Percentiles rank a stretch among this genome's conserved stretches.
Evolutionary conservation across 441 rosid species (phyloP).

Genomic region (Syzygium malaccense): DNA sequence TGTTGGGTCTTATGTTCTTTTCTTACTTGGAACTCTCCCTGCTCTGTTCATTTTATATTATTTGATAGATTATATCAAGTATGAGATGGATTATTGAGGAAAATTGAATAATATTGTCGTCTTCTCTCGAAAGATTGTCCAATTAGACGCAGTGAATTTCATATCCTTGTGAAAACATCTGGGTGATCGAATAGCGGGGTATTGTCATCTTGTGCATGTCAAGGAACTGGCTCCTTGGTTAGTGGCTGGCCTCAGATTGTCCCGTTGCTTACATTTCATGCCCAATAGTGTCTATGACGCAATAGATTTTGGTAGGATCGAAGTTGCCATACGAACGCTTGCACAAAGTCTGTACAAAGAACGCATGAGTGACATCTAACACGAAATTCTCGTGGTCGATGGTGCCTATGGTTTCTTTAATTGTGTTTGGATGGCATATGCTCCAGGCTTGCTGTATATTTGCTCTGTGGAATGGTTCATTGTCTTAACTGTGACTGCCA

Average conservation of each 20-base stretch:
- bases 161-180: background rate
- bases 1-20: background rate
- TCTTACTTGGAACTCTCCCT: background rate
- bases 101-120: background rate
- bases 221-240: background rate
- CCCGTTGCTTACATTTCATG: background rate
- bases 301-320: background rate
- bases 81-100: background rate
- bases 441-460: background rate
- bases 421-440: background rate
- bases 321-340: background rate
- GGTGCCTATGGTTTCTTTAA: background rate
- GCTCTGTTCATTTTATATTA: background rate
- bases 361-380: background rate
- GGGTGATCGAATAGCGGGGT: background rate
- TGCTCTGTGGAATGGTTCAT: background rate
- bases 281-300: background rate
- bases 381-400: background rate
- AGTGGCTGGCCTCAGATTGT: background rate
- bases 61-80: background rate
- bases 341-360: background rate
- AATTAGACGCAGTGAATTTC: background rate
- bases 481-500: background rate
- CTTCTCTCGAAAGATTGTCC: background rate
- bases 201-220: background rate